phyloP scores from a whole-genome alignment of 2,329 filamentous ascomycete species.

The Penicillium nordicum region DNA sequence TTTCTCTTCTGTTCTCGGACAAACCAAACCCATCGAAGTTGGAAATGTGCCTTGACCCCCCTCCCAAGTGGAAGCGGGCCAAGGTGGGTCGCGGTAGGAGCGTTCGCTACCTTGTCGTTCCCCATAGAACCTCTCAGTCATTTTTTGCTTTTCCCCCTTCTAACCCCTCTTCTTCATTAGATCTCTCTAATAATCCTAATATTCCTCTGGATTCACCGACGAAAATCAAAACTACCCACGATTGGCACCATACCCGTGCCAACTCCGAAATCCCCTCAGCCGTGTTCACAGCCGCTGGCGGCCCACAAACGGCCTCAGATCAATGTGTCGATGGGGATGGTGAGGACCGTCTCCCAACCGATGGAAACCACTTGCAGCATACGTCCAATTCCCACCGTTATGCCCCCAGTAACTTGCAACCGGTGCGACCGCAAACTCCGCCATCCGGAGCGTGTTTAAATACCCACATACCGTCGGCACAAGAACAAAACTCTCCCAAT shows the following conservation, averaged over 20 bases:
- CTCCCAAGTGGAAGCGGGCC: constrained; percentile 15
- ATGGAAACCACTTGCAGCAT: constrained; percentile 33
- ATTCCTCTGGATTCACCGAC: constrained; percentile 40
- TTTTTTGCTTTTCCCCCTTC: constrained; percentile 8
- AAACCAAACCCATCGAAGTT: constrained; percentile 1
- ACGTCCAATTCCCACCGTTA: constrained; percentile 40
- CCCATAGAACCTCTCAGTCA: constrained; percentile 11
- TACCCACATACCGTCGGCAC: constrained; percentile 29
- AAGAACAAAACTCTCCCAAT: constrained; percentile 29
- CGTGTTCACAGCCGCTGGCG: constrained; percentile 49
- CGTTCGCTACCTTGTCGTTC: constrained; percentile 27
- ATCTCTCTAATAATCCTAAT: constrained; percentile 7
- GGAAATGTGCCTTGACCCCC: constrained; percentile 19
- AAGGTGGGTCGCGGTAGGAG: constrained; percentile 30
- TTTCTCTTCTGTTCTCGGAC: neutral
- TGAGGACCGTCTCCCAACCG: constrained; percentile 30
- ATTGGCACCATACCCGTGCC: constrained; percentile 64
- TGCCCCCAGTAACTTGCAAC: constrained; percentile 50
- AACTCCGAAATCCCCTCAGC: constrained; percentile 64
- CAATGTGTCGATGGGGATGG: constrained; percentile 37
- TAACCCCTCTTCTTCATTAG: neutral
- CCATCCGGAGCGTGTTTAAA: constrained; percentile 37
- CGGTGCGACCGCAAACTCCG: constrained; percentile 47
- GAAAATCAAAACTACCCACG: constrained; percentile 62
- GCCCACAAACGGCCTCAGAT: constrained; percentile 33